These are phyloP conservation scores for Glycine latifolia DNA, from an alignment of 306 rosid species.

Conservation along the genomic window DNA sequence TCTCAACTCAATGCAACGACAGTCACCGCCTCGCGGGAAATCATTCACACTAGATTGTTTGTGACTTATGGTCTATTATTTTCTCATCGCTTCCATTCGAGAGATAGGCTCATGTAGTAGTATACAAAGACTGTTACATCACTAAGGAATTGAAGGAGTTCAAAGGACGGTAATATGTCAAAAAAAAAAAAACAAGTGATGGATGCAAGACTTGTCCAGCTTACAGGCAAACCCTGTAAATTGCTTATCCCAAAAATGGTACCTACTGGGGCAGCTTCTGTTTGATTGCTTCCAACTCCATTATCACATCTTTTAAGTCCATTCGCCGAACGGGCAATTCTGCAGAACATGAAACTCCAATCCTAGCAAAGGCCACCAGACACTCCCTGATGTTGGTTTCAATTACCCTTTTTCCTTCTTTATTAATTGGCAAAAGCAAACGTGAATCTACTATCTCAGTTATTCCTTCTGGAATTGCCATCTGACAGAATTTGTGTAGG, in stretches of 20 bases:
- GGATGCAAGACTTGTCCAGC: too few species aligned
- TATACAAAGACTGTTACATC: too few species aligned
- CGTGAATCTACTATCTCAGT: slow-evolving; percentile 35
- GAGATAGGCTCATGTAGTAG: too few species aligned
- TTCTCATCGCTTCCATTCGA: too few species aligned
- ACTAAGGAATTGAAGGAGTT: too few species aligned
- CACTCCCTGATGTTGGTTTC: slow-evolving; percentile 13
- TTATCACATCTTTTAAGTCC: slow-evolving; percentile 30
- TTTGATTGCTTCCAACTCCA: slow-evolving; percentile 40
- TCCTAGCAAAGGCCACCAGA: slow-evolving; percentile 34
- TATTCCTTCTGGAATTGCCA: slow-evolving; percentile 18
- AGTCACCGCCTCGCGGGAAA: too few species aligned
- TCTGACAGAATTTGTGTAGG: slow-evolving; percentile 32
- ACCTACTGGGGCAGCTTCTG: neutral
- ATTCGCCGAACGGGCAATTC: slow-evolving; percentile 34
- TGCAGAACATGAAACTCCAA: slow-evolving; percentile 52
- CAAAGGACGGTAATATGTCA: too few species aligned
- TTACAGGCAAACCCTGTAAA: neutral
- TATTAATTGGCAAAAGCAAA: neutral
- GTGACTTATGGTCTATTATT: too few species aligned
- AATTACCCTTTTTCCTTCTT: neutral
- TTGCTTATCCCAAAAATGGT: too few species aligned
- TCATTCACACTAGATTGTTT: too few species aligned
- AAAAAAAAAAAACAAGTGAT: too few species aligned
- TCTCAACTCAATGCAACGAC: too few species aligned